Evolutionary conservation across 371 early-diverging fungal genomes (phyloP).

Genomic region (Rhizopus sp.): DNA sequence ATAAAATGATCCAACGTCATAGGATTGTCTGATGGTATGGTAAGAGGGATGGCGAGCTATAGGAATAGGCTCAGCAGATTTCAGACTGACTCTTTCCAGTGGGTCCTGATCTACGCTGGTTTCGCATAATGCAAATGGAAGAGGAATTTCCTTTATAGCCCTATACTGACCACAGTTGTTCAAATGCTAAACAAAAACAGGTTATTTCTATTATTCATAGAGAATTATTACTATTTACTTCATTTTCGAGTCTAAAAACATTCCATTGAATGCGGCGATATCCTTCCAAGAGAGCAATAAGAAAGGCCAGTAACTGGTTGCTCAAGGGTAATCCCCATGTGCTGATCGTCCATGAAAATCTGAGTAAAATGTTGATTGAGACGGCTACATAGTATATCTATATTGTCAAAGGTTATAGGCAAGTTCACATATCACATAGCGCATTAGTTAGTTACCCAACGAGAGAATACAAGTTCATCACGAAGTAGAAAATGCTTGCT

Average conservation of each 20-base stretch:
- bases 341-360: slow-evolving; percentile 75
- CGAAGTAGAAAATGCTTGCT: slow-evolving; percentile 64
- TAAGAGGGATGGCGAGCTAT: neutral
- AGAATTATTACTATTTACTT: slow-evolving; percentile 37
- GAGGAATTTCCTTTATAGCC: slow-evolving; percentile 84
- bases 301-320: slow-evolving; percentile 39
- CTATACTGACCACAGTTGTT: slow-evolving; percentile 85
- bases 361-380: slow-evolving; percentile 65
- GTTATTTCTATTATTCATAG: too few relatives aligned
- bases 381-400: slow-evolving; percentile 77
- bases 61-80: slow-evolving; percentile 6
- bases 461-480: slow-evolving; percentile 63
- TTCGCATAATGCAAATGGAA: slow-evolving; percentile 61
- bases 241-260: slow-evolving; percentile 89
- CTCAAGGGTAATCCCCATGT: slow-evolving; percentile 24
- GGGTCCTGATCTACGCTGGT: slow-evolving; percentile 1
- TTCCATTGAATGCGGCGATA: slow-evolving; percentile 86
- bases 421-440: neutral
- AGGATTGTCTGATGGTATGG: neutral
- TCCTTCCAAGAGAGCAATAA: slow-evolving; percentile 52
- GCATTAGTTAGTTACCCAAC: slow-evolving; percentile 28
- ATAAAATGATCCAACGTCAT: slow-evolving; percentile 39
- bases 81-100: slow-evolving; percentile 26
- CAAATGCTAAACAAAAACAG: slow-evolving; percentile 55
- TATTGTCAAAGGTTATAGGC: neutral